Evolutionary conservation across 2,329 filamentous ascomycete species (phyloP).

Genomic region (Sporothrix protearum): DNA sequence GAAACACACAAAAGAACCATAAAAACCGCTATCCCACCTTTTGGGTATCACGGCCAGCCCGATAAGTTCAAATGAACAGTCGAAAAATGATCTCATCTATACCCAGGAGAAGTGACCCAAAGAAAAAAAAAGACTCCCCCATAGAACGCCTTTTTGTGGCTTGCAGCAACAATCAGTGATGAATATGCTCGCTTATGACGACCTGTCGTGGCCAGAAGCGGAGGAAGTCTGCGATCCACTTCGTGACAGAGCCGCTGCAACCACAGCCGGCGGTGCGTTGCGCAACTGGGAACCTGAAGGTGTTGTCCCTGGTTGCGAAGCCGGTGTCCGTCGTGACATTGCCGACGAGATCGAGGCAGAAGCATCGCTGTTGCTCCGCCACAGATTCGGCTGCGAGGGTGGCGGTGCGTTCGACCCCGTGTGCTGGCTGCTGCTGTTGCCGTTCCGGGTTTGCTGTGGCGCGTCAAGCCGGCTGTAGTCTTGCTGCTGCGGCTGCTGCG

Average conservation of each 20-base stretch:
- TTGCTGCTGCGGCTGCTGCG: slow-evolving; percentile 20
- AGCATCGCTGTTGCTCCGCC: slow-evolving; percentile 3
- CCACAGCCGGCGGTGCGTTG: slow-evolving; percentile 19
- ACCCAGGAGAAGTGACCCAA: background rate
- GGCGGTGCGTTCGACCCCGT: background rate
- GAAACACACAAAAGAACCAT: too few species aligned
- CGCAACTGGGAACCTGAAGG: background rate
- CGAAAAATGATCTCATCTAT: background rate
- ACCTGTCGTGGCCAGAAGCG: background rate
- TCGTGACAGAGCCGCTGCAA: slow-evolving; percentile 17
- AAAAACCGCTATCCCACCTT: slow-evolving; percentile 15
- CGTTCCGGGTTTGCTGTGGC: background rate
- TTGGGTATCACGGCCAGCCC: slow-evolving; percentile 23
- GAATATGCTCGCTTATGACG: background rate
- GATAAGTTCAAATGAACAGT: background rate
- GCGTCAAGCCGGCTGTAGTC: background rate
- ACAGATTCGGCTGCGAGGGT: background rate
- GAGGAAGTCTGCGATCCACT: background rate
- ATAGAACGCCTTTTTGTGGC: background rate
- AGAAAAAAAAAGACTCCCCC: slow-evolving; percentile 2
- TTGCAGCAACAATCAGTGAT: background rate
- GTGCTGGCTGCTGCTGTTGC: background rate
- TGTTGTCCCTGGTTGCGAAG: background rate
- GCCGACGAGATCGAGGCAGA: background rate
- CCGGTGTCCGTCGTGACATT: background rate